Evolutionary conservation across 345 rosid species (phyloP).

Genomic region (Punica granatum): DNA sequence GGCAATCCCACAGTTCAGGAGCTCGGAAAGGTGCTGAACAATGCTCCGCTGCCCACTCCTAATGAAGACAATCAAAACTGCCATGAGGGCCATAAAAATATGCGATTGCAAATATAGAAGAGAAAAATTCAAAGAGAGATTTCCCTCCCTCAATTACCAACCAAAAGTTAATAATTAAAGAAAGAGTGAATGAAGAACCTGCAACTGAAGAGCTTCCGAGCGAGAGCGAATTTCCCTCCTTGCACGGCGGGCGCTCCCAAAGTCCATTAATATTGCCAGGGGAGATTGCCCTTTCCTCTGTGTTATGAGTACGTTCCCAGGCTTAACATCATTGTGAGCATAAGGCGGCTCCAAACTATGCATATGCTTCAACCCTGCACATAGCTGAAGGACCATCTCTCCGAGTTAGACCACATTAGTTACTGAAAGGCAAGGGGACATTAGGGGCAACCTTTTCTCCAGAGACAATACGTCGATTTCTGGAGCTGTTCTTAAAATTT

Average conservation of each 20-base stretch:
- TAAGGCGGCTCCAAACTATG: constrained; percentile 86
- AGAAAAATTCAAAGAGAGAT: not conserved
- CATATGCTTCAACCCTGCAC: constrained; percentile 98
- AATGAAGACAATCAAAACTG: constrained; percentile 8
- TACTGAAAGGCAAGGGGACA: not conserved
- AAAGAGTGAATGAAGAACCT: constrained; percentile 36
- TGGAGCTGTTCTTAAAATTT: not conserved
- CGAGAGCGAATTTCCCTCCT: constrained; percentile 84
- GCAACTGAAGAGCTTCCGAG: constrained; percentile 85
- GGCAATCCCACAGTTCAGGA: constrained; percentile 99
- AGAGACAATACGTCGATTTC: not conserved
- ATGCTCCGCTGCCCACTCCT: constrained; percentile 99
- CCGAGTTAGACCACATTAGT: constrained; percentile 8
- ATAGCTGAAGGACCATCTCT: constrained; percentile 48
- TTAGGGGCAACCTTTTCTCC: too few relatives aligned
- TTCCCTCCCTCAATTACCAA: not conserved
- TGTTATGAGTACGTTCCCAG: constrained; percentile 81
- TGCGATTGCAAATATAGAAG: not conserved
- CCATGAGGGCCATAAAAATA: not conserved
- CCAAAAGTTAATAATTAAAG: not conserved
- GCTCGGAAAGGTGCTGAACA: constrained; percentile 97
- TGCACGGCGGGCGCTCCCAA: constrained; percentile 89
- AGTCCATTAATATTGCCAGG: constrained; percentile 92
- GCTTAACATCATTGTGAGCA: constrained; percentile 99
- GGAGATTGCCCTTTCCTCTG: constrained; percentile 78